These are phyloP conservation scores for Lathyrus sativus DNA, from an alignment of 306 rosid species.

Conservation along the genomic window DNA sequence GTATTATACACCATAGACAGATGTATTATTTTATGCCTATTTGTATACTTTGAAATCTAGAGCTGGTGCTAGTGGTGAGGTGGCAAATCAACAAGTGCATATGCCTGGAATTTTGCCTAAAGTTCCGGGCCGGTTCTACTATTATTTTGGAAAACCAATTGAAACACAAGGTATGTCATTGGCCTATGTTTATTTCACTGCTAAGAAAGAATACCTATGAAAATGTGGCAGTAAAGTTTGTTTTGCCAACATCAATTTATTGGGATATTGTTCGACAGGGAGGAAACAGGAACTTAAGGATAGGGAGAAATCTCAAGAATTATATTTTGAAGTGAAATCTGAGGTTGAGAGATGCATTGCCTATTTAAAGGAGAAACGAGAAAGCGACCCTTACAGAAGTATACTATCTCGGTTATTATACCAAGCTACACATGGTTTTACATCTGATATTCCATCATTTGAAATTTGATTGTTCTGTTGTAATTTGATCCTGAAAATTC, in stretches of 20 bases:
- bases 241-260: constrained; percentile 11
- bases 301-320: constrained; percentile 55
- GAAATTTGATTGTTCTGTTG: constrained; percentile 51
- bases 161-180: constrained; percentile 68
- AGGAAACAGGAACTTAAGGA: constrained; percentile 65
- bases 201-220: neutral
- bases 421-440: constrained; percentile 61
- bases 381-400: constrained; percentile 73
- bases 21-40: constrained; percentile 10
- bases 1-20: neutral
- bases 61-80: constrained; percentile 57
- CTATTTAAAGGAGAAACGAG: constrained; percentile 72
- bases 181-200: neutral
- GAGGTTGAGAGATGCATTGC: constrained; percentile 71
- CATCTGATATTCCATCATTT: constrained; percentile 76
- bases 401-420: constrained; percentile 57
- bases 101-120: constrained; percentile 75
- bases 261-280: constrained; percentile 53
- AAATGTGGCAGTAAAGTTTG: neutral
- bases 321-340: constrained; percentile 67
- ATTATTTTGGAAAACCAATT: constrained; percentile 79
- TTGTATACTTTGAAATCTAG: constrained; percentile 44
- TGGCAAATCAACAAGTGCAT: constrained; percentile 74
- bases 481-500: neutral
- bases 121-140: constrained; percentile 89